These are phyloP conservation scores for Moniliophthora roreri DNA, from an alignment of 1,284 basidiomycete species.

Conservation along the genomic window DNA sequence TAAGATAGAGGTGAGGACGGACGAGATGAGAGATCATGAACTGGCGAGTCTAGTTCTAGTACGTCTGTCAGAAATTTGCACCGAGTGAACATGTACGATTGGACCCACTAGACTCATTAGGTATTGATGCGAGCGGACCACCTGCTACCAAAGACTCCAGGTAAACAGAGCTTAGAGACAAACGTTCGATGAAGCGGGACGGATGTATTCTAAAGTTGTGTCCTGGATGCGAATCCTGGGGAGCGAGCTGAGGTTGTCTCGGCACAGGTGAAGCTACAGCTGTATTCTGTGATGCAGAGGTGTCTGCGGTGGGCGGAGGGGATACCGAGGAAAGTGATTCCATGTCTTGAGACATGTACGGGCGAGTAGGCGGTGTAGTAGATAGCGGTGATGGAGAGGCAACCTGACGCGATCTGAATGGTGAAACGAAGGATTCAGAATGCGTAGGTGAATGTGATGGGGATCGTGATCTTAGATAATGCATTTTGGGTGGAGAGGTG, in stretches of 20 bases:
- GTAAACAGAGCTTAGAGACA: conserved; percentile 11
- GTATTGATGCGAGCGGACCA: background rate
- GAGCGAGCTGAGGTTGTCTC: background rate
- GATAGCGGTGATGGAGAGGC: background rate
- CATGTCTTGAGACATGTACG: background rate
- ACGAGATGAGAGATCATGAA: too few species aligned
- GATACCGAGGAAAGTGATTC: background rate
- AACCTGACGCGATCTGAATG: background rate
- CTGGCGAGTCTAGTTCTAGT: too few species aligned
- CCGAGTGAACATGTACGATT: too few species aligned
- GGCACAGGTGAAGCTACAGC: background rate
- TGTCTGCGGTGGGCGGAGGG: background rate
- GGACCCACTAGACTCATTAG: too few species aligned
- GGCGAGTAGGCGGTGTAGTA: background rate
- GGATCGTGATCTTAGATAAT: background rate
- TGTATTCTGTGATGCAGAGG: background rate
- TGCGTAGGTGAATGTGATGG: background rate
- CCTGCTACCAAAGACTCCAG: conserved; percentile 10
- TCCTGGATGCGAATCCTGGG: background rate
- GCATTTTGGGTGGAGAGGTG: background rate
- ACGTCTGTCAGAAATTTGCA: too few species aligned
- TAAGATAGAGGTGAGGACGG: too few species aligned
- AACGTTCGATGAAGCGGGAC: conserved; percentile 12
- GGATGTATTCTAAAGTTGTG: conserved; percentile 8
- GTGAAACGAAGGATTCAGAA: background rate